These are phyloP conservation scores for Alternaria sp. DNA, from an alignment of 2,329 filamentous ascomycete species.

Conservation along the genomic window DNA sequence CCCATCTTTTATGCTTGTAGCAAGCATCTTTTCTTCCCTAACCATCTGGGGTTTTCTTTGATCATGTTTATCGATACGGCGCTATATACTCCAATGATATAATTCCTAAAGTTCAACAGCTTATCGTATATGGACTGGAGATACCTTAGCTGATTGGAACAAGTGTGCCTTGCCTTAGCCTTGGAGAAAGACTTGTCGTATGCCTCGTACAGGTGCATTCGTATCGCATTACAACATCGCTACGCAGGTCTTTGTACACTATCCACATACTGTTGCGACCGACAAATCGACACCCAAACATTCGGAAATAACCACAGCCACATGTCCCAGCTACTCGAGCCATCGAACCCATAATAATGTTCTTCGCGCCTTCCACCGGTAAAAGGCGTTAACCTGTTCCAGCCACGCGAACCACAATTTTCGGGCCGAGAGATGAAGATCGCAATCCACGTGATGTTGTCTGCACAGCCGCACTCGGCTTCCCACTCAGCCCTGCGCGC, in stretches of 20 bases:
- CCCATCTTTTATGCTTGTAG: not conserved
- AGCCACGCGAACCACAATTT: not conserved
- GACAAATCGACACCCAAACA: not conserved
- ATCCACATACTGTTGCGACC: not conserved
- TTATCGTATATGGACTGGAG: not conserved
- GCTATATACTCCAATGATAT: constrained; percentile 9
- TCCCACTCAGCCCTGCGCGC: not conserved
- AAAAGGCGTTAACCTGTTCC: not conserved
- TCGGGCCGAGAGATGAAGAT: not conserved
- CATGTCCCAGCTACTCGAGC: not conserved
- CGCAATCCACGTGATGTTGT: not conserved
- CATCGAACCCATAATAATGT: not conserved
- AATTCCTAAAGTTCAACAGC: not conserved
- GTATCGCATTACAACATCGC: not conserved
- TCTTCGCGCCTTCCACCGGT: not conserved
- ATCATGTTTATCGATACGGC: not conserved
- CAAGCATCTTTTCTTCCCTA: not conserved
- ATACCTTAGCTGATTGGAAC: not conserved
- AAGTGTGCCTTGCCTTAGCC: not conserved
- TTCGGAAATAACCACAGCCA: not conserved
- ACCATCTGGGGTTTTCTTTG: not conserved
- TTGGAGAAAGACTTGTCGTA: not conserved
- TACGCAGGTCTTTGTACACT: not conserved
- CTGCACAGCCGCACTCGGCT: not conserved
- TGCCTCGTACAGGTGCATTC: not conserved